Evolutionary conservation across 257 asterid genomes (phyloP), one percentile per base, ranked within the genome.

Genomic region (Nyctanthes arbortristis): DNA sequence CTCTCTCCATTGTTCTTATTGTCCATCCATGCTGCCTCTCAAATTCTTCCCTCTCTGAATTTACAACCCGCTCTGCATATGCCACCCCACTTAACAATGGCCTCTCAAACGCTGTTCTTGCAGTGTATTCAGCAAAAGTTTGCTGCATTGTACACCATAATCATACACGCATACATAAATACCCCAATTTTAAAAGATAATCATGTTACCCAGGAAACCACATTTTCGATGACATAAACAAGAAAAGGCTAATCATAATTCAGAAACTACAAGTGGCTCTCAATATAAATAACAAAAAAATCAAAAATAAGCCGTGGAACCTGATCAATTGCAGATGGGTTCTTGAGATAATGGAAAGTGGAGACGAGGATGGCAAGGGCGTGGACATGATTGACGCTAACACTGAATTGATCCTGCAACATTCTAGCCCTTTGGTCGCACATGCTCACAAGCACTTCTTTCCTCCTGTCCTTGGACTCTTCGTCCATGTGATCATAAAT

Each of bases 381-480:
- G 39, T 93, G 97, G 16, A 93, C 98, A 79, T 93, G 98, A 68
- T 93, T 93, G 37, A 93, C 96, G 52, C 96, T 93, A 69, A 93
- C 97, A 77, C 78, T 85, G 71, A 93, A 93, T 52, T 93, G 98
- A 80, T 93, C 98, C 75, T 93, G 98, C 22, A 93, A 76, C 97
- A 93, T 88, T 66, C 98, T 88, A 5, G 98, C 95, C 83, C 98
- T 90, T 72, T 93, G 89, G 69, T 93, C 96, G 75, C 98, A 93
- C 95, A 91, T 86, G 59, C 89, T 83, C 60, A 85, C 97, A 45
- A 93, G 88, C 55, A 71, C 81, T 70, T 93, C 98, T 31, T 81
- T 87, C 76, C 98, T 82, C 65, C 75, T 93, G 81, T 67, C 85
- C 72, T 85, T 85, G 22, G 72, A 81, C 3, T 35, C 81, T 59